Conservation (phyloP, 2,329 filamentous ascomycete species). For the Metarhizium sp. region DNA sequence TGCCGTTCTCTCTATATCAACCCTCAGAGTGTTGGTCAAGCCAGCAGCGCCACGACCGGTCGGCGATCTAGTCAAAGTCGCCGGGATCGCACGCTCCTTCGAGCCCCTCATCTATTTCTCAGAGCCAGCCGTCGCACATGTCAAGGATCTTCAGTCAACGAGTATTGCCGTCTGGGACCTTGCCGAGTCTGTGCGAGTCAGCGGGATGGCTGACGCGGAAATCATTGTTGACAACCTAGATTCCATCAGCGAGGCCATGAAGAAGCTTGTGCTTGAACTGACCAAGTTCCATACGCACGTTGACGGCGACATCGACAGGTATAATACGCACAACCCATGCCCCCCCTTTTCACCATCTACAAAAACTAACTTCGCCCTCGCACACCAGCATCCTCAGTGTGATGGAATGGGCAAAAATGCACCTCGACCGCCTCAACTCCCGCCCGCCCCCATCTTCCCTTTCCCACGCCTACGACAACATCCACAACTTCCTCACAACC, state of each 20-base stretch:
- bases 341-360: not conserved
- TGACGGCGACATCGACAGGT: slow-evolving; percentile 83
- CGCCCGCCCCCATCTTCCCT: slow-evolving; percentile 48
- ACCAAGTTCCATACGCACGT: slow-evolving; percentile 91
- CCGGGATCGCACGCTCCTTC: slow-evolving; percentile 80
- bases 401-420: slow-evolving; percentile 91
- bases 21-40: slow-evolving; percentile 57
- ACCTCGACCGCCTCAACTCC: slow-evolving; percentile 61
- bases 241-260: slow-evolving; percentile 75
- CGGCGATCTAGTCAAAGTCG: slow-evolving; percentile 77
- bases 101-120: slow-evolving; percentile 94
- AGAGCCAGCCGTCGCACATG: slow-evolving; percentile 77
- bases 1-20: slow-evolving; percentile 53
- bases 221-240: slow-evolving; percentile 82
- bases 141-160: slow-evolving; percentile 81
- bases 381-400: slow-evolving; percentile 70
- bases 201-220: slow-evolving; percentile 83
- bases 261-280: slow-evolving; percentile 73
- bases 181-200: slow-evolving; percentile 77
- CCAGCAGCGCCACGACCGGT: slow-evolving; percentile 44
- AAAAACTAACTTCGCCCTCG: not conserved
- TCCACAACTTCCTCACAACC: slow-evolving; percentile 66
- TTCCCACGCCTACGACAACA: slow-evolving; percentile 68
- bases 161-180: slow-evolving; percentile 92
- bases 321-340: slow-evolving; percentile 14